Evolutionary conservation across 1,284 basidiomycete genomes (phyloP).

Genomic region (Caloboletus firmus): DNA sequence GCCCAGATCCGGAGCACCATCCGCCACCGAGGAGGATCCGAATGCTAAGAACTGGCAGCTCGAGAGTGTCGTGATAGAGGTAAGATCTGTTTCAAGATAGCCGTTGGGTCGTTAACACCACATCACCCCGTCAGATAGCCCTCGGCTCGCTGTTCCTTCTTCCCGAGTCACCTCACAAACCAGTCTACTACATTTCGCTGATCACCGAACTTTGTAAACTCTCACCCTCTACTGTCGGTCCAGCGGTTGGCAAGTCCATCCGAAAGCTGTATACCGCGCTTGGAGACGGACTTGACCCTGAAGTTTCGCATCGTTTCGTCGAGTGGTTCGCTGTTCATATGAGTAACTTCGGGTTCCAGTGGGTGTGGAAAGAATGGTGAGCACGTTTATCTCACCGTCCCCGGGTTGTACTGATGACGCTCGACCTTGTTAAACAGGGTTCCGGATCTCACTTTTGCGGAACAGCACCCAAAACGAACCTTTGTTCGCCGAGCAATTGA

Average conservation of each 20-base stretch:
- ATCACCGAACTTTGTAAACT: slow-evolving; percentile 94
- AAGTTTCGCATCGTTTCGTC: slow-evolving; percentile 76
- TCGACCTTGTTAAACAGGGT: slow-evolving; percentile 56
- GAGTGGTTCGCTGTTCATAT: slow-evolving; percentile 98
- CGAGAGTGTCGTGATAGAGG: slow-evolving; percentile 80
- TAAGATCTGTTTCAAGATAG: slow-evolving; percentile 27
- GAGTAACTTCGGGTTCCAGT: slow-evolving; percentile 97
- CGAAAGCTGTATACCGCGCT: slow-evolving; percentile 79
- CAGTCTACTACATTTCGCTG: slow-evolving; percentile 85
- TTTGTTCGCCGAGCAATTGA: slow-evolving; percentile 91
- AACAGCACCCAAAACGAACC: slow-evolving; percentile 79
- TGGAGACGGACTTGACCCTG: slow-evolving; percentile 83
- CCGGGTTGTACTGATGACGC: background rate
- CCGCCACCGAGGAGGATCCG: slow-evolving; percentile 45
- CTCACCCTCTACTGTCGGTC: slow-evolving; percentile 88
- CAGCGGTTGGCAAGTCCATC: slow-evolving; percentile 94
- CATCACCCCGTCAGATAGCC: slow-evolving; percentile 52
- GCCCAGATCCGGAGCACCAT: slow-evolving; percentile 57
- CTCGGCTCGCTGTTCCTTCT: slow-evolving; percentile 77
- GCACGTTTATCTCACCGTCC: slow-evolving; percentile 25
- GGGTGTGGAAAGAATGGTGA: slow-evolving; percentile 99
- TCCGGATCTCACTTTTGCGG: slow-evolving; percentile 73
- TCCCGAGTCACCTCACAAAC: slow-evolving; percentile 75
- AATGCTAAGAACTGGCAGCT: slow-evolving; percentile 71
- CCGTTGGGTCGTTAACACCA: background rate